Evolutionary conservation across 495 filamentous ascomycete genomes (phyloP).

Genomic region (Pyronema domesticum): DNA sequence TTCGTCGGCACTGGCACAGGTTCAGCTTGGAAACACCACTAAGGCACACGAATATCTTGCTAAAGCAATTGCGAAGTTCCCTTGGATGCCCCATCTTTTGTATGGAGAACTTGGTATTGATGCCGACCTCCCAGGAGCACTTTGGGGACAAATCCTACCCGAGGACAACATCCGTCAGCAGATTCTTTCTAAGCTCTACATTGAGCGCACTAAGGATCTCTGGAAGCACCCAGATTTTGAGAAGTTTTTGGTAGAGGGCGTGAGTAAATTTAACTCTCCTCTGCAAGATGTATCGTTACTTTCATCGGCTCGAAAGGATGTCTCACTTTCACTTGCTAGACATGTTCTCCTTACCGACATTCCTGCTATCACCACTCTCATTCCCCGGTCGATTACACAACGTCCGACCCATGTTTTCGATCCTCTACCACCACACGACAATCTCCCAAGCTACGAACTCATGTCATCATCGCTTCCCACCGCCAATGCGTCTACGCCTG

Average conservation of each 20-base stretch:
- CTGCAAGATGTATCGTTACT: background rate
- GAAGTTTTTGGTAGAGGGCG: constrained; percentile 51
- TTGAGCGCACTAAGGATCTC: constrained; percentile 61
- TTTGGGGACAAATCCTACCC: constrained; percentile 64
- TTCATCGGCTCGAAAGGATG: constrained; percentile 26
- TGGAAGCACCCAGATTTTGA: constrained; percentile 71
- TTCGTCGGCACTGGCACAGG: constrained; percentile 53
- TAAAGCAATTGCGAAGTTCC: constrained; percentile 48
- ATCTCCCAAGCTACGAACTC: constrained; percentile 28
- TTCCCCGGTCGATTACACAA: constrained; percentile 37
- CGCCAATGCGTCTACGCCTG: background rate
- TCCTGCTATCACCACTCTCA: constrained; percentile 34
- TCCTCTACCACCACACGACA: constrained; percentile 42
- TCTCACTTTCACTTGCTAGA: constrained; percentile 51
- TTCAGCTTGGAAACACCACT: constrained; percentile 46
- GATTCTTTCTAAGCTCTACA: constrained; percentile 60
- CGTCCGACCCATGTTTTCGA: constrained; percentile 43
- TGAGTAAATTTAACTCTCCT: constrained; percentile 30
- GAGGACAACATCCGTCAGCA: constrained; percentile 35
- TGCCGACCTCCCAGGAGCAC: constrained; percentile 42
- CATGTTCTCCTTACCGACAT: constrained; percentile 59
- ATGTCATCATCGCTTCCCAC: background rate
- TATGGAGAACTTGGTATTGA: constrained; percentile 61
- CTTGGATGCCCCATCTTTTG: constrained; percentile 64
- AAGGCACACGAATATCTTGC: constrained; percentile 44